Base-by-base conservation (phyloP, 2,329 filamentous ascomycete genomes). In the Ophiostoma sp. region DNA sequence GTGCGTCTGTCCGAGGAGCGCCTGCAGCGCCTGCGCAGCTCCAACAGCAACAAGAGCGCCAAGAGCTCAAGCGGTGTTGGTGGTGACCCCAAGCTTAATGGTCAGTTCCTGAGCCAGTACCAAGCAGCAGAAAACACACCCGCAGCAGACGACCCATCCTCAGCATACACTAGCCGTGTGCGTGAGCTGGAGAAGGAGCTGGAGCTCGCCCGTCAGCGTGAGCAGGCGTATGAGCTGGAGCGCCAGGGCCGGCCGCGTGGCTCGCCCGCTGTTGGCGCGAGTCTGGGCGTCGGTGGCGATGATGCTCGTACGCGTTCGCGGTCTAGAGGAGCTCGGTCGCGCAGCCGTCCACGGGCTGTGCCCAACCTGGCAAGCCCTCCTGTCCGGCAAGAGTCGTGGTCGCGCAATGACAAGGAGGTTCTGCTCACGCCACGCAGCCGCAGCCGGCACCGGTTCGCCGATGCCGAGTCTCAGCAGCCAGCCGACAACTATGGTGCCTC, bases 101-200 rank as follows among this genome's bases (percentile, higher is more conserved):
- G 93, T 2, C 93, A 97, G 77, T 94, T 90, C 75, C 84, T 96
- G 68, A 94, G 91, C 76, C 91, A 97, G 77, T 96, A 97, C 77
- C 90, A 92, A 77, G 88, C 89, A 27, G 89, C 89, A 27, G 89
- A 92, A 31, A 57, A 27, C 52, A 57, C 5, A 7, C 3, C 52
- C 7, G 66, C 74, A 88, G 91, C 77, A 17, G 78, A 83, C 35
- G 23, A 33, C 79, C 70, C 57, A 20, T 62, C 57, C 77, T 76
- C 74, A 5, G 81, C 83, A 69, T 85, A 94, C 78, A 87, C 83
- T 73, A 86, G 84, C 73, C 88, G 93, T 57, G 89, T 97, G 73
- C 86, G 86, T 75, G 90, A 97, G 77, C 84, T 98, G 5, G 94
- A 98, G 80, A 84, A 86, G 80, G 82, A 92, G 83, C 78, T 88